A percentile compares a stretch with the other conserved stretches of the same genome.
These are phyloP conservation scores for Sonneratia caseolaris DNA, from an alignment of 345 rosid species.

Conservation along the genomic window DNA sequence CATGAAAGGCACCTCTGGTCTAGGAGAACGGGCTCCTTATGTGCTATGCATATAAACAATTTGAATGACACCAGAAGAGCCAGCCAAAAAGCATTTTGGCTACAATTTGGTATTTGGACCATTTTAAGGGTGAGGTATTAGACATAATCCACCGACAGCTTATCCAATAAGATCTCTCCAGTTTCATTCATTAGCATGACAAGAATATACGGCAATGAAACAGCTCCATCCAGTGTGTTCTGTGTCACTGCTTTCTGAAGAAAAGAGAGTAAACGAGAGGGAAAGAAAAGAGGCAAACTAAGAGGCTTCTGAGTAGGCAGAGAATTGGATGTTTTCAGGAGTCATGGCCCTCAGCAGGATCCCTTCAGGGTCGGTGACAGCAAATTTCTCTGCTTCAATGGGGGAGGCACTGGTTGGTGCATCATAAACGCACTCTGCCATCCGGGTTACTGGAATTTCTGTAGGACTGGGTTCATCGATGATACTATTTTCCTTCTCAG, in stretches of 20 bases:
- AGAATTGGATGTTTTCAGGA: background rate
- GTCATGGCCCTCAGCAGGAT: background rate
- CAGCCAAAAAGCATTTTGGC: too few relatives aligned
- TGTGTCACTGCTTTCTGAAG: too few relatives aligned
- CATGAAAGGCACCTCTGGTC: too few relatives aligned
- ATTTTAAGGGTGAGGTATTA: too few relatives aligned
- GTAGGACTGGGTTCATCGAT: background rate
- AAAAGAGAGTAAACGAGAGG: too few relatives aligned
- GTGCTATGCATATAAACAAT: too few relatives aligned
- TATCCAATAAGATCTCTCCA: background rate
- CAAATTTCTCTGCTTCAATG: slow-evolving; percentile 6
- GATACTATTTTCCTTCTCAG: background rate
- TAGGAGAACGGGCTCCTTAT: too few relatives aligned
- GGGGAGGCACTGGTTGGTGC: background rate
- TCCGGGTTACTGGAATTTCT: background rate
- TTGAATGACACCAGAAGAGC: too few relatives aligned
- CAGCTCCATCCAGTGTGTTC: too few relatives aligned
- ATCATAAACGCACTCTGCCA: background rate
- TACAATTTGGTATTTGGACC: too few relatives aligned
- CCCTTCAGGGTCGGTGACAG: background rate
- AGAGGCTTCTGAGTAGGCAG: background rate
- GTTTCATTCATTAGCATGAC: background rate
- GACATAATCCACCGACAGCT: background rate
- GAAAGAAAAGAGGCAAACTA: too few relatives aligned
- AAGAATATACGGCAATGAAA: too few relatives aligned